These are phyloP conservation scores for Aureobasidium pullulans DNA, from an alignment of 2,329 filamentous ascomycete species.

Conservation along the genomic window DNA sequence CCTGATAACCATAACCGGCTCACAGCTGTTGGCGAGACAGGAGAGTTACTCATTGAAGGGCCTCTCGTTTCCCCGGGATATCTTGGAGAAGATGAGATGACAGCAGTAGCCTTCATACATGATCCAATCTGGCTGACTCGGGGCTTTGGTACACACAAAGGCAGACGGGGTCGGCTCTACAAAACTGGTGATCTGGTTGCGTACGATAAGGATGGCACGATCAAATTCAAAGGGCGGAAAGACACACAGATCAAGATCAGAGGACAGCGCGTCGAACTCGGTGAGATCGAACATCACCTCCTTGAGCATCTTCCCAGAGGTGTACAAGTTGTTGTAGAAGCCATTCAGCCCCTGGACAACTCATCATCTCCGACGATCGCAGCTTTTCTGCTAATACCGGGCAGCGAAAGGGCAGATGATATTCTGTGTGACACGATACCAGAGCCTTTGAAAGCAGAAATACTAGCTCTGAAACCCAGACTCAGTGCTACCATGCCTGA, in stretches of 20 bases:
- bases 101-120: neutral
- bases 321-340: too few relatives aligned
- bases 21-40: neutral
- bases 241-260: neutral
- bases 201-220: neutral
- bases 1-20: neutral
- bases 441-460: too few relatives aligned
- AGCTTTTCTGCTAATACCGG: too few relatives aligned
- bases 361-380: too few relatives aligned
- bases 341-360: too few relatives aligned
- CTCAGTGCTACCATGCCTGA: too few relatives aligned
- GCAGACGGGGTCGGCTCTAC: neutral
- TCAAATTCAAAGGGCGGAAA: neutral
- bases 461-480: too few relatives aligned
- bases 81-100: neutral
- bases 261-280: neutral
- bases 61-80: neutral
- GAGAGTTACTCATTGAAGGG: neutral
- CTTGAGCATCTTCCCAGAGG: too few relatives aligned
- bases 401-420: too few relatives aligned
- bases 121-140: neutral
- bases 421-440: too few relatives aligned
- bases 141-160: neutral
- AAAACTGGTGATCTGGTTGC: neutral
- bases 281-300: neutral